Conservation (phyloP, 2,329 filamentous ascomycete species). For the Fusarium graminum region DNA sequence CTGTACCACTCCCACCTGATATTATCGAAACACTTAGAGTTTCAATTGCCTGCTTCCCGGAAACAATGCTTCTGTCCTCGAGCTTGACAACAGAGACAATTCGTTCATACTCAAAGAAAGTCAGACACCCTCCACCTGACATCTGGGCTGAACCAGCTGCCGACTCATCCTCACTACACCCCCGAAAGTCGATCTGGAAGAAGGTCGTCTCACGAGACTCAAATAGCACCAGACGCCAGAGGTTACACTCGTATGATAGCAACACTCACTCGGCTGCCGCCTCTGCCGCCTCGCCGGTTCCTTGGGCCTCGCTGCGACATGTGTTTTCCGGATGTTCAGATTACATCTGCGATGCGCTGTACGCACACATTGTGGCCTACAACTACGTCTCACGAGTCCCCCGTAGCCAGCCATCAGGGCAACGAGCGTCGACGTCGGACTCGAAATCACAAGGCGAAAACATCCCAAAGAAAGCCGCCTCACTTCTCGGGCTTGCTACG, state of each 20-base stretch:
- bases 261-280: constrained; percentile 23
- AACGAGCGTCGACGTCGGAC: constrained; percentile 28
- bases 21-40: constrained; percentile 67
- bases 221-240: constrained; percentile 31
- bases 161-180: constrained; percentile 28
- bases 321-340: constrained; percentile 67
- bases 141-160: constrained; percentile 35
- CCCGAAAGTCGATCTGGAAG: constrained; percentile 54
- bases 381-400: constrained; percentile 65
- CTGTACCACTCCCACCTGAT: constrained; percentile 65
- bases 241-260: constrained; percentile 32
- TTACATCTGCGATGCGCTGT: constrained; percentile 69
- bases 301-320: constrained; percentile 62
- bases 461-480: constrained; percentile 67
- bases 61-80: constrained; percentile 68
- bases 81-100: constrained; percentile 70
- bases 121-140: constrained; percentile 58
- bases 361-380: constrained; percentile 70
- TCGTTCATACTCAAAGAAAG: constrained; percentile 66
- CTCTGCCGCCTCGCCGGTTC: constrained; percentile 47
- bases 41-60: constrained; percentile 68
- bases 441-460: constrained; percentile 50
- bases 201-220: constrained; percentile 52
- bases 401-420: constrained; percentile 39
- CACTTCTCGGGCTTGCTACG: constrained; percentile 61